phyloP scores from a whole-genome alignment of 495 filamentous ascomycete genomes.

The Penicillium simplicissimum region DNA sequence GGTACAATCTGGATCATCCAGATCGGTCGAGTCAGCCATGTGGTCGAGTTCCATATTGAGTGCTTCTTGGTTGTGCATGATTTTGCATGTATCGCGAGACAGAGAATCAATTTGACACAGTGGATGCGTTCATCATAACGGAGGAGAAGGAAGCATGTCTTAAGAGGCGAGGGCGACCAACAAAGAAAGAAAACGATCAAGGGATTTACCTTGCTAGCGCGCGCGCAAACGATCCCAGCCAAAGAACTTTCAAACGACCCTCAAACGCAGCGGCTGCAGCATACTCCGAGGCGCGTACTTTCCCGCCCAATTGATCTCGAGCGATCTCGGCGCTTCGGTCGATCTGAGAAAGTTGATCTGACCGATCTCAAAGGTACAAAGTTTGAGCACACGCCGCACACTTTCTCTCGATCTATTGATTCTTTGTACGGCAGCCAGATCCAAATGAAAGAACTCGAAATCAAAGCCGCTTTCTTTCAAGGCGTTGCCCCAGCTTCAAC shows the following conservation, averaged over 20 bases:
- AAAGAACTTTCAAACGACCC: slow-evolving; percentile 21
- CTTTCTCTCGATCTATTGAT: not conserved
- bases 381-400: not conserved
- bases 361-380: not conserved
- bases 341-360: not conserved
- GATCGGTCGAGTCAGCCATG: slow-evolving; percentile 24
- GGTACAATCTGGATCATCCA: slow-evolving; percentile 21
- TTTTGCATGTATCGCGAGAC: not conserved
- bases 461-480: not conserved
- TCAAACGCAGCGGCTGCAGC: slow-evolving; percentile 36
- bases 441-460: not conserved
- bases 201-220: slow-evolving; percentile 35
- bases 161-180: not conserved
- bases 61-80: not conserved
- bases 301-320: slow-evolving; percentile 16
- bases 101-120: not conserved
- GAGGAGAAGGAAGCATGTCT: not conserved
- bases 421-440: not conserved
- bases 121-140: not conserved
- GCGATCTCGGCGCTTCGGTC: slow-evolving; percentile 8
- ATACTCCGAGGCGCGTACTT: slow-evolving; percentile 37
- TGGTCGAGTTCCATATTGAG: not conserved
- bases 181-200: slow-evolving; percentile 5
- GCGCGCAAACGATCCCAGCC: slow-evolving; percentile 32
- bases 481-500: not conserved